Evolutionary conservation across 306 rosid species (phyloP).

Genomic region (Begonia masoniana): DNA sequence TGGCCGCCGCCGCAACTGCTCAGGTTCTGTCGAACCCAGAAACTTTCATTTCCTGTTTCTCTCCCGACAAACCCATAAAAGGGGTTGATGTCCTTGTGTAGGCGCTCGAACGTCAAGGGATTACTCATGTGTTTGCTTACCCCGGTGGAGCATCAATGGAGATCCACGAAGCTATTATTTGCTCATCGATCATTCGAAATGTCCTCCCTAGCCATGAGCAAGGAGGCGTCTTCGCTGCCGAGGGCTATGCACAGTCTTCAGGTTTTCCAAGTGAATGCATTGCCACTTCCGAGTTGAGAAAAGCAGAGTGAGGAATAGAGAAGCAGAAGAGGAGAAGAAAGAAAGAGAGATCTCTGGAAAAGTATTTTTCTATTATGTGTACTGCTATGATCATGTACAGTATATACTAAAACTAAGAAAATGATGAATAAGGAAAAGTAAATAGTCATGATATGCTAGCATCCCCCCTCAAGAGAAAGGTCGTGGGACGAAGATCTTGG

Average conservation of each 20-base stretch:
- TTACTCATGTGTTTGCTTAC: conserved; percentile 66
- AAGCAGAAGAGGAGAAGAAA: no score
- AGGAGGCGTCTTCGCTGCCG: conserved; percentile 81
- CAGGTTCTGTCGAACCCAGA: conserved; percentile 7
- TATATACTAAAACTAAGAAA: no score
- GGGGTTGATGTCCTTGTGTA: conserved; percentile 88
- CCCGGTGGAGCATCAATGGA: conserved; percentile 96
- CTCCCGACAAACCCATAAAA: conserved; percentile 43
- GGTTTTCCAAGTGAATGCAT: conserved; percentile 80
- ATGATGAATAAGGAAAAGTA: no score
- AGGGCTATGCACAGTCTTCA: conserved; percentile 76
- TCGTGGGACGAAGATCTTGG: no score
- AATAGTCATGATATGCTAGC: no score
- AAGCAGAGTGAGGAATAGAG: no score
- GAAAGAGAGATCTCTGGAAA: no score
- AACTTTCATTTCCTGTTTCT: conserved; percentile 25
- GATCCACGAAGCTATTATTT: conserved; percentile 91
- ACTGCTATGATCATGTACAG: no score
- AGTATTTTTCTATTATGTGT: no score
- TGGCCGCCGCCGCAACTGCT: no score
- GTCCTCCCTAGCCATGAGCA: conserved; percentile 88
- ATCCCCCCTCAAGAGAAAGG: no score
- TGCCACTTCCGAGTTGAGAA: no score
- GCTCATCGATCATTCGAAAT: conserved; percentile 49
- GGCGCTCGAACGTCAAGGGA: conserved; percentile 76